A percentile compares a stretch with the other conserved stretches of the same genome.
phyloP scores from a whole-genome alignment of 352 stramenopile species.

The Blastocystis sp. region DNA sequence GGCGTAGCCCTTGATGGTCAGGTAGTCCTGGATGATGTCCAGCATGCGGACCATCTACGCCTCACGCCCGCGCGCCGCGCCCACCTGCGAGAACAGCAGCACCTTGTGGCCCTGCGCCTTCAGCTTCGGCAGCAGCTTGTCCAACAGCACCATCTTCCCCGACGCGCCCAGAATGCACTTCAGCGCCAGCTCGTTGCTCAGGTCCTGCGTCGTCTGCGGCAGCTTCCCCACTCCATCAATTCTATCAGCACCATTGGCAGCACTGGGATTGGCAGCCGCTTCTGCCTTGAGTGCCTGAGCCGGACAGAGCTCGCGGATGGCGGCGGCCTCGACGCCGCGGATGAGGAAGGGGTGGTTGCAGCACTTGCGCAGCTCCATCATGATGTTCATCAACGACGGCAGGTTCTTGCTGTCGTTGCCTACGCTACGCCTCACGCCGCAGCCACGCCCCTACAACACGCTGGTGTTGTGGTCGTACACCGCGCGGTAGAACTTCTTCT shows the following conservation, averaged over 20 bases:
- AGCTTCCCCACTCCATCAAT: neutral
- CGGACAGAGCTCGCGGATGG: too few relatives aligned
- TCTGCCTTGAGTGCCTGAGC: too few relatives aligned
- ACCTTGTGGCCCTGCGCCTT: constrained; percentile 90
- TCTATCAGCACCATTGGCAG: too few relatives aligned
- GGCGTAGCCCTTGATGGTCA: constrained; percentile 83
- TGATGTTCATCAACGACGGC: constrained; percentile 95
- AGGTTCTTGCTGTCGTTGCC: constrained; percentile 74
- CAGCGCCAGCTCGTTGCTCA: neutral
- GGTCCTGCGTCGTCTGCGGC: neutral
- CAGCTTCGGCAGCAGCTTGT: constrained; percentile 94
- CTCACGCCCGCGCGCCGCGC: constrained; percentile 81
- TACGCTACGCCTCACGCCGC: constrained; percentile 66
- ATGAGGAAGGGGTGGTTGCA: constrained; percentile 99
- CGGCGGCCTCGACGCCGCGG: constrained; percentile 81
- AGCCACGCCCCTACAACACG: constrained; percentile 80
- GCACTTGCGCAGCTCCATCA: constrained; percentile 97
- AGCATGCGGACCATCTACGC: constrained; percentile 85
- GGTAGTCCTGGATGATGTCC: constrained; percentile 97
- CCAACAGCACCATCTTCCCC: constrained; percentile 95
- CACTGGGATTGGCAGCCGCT: too few relatives aligned
- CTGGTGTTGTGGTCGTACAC: constrained; percentile 98
- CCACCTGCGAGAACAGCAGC: constrained; percentile 97
- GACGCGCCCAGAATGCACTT: constrained; percentile 85
- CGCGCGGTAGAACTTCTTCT: constrained; percentile 98